phyloP scores from a whole-genome alignment of 306 rosid species.

The Carpinus fangiana region DNA sequence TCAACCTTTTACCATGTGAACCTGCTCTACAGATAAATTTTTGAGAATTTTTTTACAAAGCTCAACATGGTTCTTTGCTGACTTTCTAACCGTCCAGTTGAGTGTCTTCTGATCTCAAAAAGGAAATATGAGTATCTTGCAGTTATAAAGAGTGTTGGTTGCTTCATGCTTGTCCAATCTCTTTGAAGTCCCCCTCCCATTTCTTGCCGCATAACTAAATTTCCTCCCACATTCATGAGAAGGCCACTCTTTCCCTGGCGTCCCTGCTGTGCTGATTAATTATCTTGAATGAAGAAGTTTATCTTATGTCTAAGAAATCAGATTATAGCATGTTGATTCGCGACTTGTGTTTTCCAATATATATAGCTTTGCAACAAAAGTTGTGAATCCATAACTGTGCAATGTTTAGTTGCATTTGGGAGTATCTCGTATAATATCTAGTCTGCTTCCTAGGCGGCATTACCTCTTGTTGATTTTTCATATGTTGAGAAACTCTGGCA shows the following conservation, averaged over 20 bases:
- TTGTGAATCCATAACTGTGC: neutral
- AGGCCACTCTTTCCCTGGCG: neutral
- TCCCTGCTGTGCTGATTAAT: neutral
- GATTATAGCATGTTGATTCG: neutral
- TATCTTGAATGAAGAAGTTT: neutral
- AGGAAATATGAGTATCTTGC: neutral
- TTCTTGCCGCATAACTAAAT: neutral
- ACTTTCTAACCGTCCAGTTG: neutral
- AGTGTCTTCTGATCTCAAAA: neutral
- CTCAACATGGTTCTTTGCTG: neutral
- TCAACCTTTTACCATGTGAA: neutral
- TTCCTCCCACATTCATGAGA: neutral
- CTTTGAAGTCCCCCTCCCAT: neutral
- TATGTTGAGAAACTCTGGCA: neutral
- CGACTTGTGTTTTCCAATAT: neutral
- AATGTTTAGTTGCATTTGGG: neutral
- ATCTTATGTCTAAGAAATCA: neutral
- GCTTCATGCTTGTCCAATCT: neutral
- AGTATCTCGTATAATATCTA: neutral
- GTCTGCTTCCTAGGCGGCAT: neutral
- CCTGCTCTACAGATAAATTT: conserved; percentile 10
- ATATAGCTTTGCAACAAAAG: neutral
- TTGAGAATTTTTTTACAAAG: neutral
- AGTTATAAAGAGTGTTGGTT: neutral
- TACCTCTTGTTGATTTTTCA: neutral